Conservation (phyloP, 2,329 filamentous ascomycete species). For the Aureobasidium leucospermi region DNA sequence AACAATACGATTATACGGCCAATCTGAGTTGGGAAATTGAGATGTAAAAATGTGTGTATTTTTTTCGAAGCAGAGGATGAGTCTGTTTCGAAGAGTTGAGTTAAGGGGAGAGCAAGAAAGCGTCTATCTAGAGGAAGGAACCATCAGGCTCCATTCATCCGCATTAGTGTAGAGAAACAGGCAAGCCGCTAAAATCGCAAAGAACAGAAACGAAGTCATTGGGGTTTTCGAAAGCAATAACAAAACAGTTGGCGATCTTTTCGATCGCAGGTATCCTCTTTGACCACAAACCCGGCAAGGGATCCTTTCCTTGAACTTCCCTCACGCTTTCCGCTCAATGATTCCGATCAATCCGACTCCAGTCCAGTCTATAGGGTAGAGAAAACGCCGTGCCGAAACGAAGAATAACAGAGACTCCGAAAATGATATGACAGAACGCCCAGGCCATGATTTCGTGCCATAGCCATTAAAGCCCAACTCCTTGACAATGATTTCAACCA, state of each 20-base stretch:
- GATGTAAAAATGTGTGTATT: not conserved
- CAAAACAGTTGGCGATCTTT: constrained; percentile 8
- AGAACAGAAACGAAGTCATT: constrained; percentile 11
- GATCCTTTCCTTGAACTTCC: not conserved
- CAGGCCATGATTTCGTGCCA: constrained; percentile 8
- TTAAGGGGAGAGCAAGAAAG: constrained; percentile 8
- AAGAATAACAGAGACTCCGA: constrained; percentile 7
- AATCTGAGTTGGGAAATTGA: not conserved
- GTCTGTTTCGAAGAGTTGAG: not conserved
- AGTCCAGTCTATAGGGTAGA: constrained; percentile 10
- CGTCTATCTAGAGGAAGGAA: constrained; percentile 11
- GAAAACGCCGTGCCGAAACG: constrained; percentile 9
- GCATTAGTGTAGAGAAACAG: constrained; percentile 1
- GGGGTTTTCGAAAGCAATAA: constrained; percentile 4
- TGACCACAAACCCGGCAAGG: not conserved
- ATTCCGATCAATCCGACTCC: constrained; percentile 9
- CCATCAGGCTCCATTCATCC: not conserved
- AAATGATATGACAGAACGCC: constrained; percentile 5
- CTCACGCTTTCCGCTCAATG: not conserved
- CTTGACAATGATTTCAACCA: not conserved
- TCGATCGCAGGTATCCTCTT: constrained; percentile 6
- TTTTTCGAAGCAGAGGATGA: constrained; percentile 1
- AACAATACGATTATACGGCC: not conserved
- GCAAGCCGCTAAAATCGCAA: constrained; percentile 4
- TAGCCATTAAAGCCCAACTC: constrained; percentile 1